These are phyloP conservation scores for Fusarium sp. DNA, from an alignment of 2,329 filamentous ascomycete species.

Conservation along the genomic window DNA sequence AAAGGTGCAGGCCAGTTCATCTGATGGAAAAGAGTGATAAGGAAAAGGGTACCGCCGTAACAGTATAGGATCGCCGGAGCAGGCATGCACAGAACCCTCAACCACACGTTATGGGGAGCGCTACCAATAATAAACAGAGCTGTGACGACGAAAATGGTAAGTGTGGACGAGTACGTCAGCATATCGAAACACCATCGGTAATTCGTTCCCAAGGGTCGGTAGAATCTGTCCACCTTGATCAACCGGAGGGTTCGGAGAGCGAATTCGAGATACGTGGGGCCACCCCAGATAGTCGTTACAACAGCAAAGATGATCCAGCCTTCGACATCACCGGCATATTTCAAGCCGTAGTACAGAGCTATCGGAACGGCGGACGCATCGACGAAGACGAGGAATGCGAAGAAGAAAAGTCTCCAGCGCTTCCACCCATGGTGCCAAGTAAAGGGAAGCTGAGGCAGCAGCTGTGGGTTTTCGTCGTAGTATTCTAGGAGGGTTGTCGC, in stretches of 20 bases:
- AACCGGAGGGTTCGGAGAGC: constrained; percentile 62
- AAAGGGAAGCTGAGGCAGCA: constrained; percentile 57
- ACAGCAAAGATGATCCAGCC: constrained; percentile 63
- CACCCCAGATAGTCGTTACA: constrained; percentile 66
- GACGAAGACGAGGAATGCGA: constrained; percentile 62
- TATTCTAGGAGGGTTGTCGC: constrained; percentile 55
- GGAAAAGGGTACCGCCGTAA: constrained; percentile 56
- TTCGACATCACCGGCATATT: constrained; percentile 55
- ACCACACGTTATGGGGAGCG: constrained; percentile 62
- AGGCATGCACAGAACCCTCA: constrained; percentile 65
- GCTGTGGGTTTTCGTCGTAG: constrained; percentile 54
- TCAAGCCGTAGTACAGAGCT: constrained; percentile 64
- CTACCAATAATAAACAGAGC: constrained; percentile 63
- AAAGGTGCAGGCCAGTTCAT: constrained; percentile 65
- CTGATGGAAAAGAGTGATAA: constrained; percentile 52
- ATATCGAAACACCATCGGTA: constrained; percentile 64
- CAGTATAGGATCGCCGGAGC: constrained; percentile 64
- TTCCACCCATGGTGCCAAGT: constrained; percentile 57
- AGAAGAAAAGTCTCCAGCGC: constrained; percentile 60
- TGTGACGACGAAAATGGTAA: constrained; percentile 64
- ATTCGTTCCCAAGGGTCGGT: constrained; percentile 61
- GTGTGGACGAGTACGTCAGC: constrained; percentile 59
- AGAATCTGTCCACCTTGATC: constrained; percentile 62
- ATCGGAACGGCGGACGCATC: constrained; percentile 61
- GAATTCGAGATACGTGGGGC: constrained; percentile 67